Percentiles rank a stretch among this genome's conserved stretches.
These are phyloP conservation scores for Linnemannia elongata DNA, from an alignment of 192 early-diverging fungal genomes.

Conservation along the genomic window DNA sequence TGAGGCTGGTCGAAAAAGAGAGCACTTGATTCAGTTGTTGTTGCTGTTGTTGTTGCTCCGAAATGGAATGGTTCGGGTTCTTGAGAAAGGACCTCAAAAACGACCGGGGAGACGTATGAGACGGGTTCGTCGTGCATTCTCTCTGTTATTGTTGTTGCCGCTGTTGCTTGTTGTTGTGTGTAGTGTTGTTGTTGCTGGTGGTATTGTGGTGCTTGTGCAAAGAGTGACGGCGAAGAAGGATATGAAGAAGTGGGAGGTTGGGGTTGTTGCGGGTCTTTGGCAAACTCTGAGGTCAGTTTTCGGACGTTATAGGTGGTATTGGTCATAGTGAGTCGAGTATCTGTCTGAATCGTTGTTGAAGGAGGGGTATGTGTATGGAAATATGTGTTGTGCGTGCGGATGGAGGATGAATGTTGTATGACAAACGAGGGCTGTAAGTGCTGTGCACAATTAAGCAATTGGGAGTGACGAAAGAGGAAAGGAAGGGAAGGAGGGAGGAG, in stretches of 20 bases:
- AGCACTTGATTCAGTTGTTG: background rate
- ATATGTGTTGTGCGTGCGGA: background rate
- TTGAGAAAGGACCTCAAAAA: conserved; percentile 1
- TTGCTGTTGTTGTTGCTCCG: background rate
- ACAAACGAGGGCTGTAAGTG: background rate
- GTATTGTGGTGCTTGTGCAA: conserved; percentile 1
- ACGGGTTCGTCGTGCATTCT: conserved; percentile 14
- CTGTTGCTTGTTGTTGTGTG: background rate
- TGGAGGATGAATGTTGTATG: background rate
- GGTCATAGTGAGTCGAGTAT: background rate
- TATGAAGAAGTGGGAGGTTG: background rate
- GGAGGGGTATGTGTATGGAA: background rate
- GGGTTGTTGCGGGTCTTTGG: background rate
- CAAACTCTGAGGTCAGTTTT: conserved; percentile 1
- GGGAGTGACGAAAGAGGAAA: background rate
- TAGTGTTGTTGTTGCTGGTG: background rate
- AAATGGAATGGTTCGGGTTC: conserved; percentile 16
- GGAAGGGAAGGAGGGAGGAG: background rate
- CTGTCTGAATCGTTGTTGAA: conserved; percentile 3
- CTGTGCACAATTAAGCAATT: background rate
- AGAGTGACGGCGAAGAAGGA: background rate
- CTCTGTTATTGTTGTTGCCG: background rate
- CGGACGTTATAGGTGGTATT: background rate
- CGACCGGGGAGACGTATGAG: conserved; percentile 19
- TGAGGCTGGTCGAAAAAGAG: background rate